These are phyloP conservation scores for Rosa hybrid DNA, from an alignment of 331 rosid species.

Conservation along the genomic window DNA sequence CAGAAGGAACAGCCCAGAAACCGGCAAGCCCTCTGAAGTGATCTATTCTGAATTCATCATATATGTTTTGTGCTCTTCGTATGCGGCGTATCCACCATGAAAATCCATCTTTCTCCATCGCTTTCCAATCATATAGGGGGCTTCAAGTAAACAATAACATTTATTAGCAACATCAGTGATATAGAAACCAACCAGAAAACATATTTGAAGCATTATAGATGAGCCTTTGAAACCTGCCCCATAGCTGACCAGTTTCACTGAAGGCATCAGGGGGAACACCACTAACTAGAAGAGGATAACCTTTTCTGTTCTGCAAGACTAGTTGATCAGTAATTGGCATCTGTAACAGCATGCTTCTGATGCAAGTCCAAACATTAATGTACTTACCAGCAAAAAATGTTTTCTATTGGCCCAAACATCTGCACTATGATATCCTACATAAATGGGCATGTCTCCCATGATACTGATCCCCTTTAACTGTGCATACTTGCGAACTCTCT, in stretches of 20 bases:
- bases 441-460: conserved; percentile 99
- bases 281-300: conserved; percentile 85
- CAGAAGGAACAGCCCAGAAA: conserved; percentile 97
- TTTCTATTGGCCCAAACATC: conserved; percentile 98
- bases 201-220: not conserved
- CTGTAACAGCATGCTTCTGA: not conserved
- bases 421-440: conserved; percentile 98
- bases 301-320: conserved; percentile 67
- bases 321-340: conserved; percentile 19
- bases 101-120: conserved; percentile 91
- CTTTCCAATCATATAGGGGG: conserved; percentile 94
- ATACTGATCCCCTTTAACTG: conserved; percentile 69
- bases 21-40: conserved; percentile 97
- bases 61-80: conserved; percentile 74
- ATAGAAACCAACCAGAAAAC: conserved; percentile 13
- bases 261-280: conserved; percentile 99
- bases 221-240: conserved; percentile 71
- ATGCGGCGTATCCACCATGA: conserved; percentile 95
- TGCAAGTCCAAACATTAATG: conserved; percentile 21
- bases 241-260: conserved; percentile 98
- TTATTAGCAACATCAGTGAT: conserved; percentile 23
- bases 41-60: conserved; percentile 88
- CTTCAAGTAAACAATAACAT: conserved; percentile 46
- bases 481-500: conserved; percentile 74
- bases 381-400: conserved; percentile 75